These are phyloP conservation scores for Aspergillus nomiae DNA, from an alignment of 2,329 filamentous ascomycete genomes.

Conservation along the genomic window DNA sequence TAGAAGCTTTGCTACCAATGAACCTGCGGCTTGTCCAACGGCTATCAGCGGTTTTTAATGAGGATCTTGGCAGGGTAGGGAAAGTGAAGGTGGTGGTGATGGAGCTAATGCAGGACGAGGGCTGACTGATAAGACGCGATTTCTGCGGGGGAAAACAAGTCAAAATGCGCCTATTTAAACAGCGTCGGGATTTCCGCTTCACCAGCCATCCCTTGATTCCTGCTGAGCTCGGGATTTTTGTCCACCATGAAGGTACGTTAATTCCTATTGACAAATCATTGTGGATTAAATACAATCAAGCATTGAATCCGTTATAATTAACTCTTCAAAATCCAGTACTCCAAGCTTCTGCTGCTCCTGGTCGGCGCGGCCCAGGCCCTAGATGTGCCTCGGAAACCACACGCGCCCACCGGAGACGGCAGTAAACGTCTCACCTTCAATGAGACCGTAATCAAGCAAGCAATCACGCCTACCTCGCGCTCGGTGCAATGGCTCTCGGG, in stretches of 20 bases:
- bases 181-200: not conserved
- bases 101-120: conserved; percentile 1
- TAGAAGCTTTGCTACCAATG: conserved; percentile 4
- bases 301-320: not conserved
- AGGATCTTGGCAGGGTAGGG: not conserved
- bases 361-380: conserved; percentile 34
- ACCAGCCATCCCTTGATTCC: not conserved
- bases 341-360: conserved; percentile 12
- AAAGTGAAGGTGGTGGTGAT: not conserved
- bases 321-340: conserved; percentile 1
- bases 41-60: conserved; percentile 5
- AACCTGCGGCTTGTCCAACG: not conserved
- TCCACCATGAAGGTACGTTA: conserved; percentile 15
- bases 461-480: conserved; percentile 50
- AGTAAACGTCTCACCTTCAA: conserved; percentile 62
- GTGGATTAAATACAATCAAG: not conserved
- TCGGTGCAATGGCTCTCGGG: conserved; percentile 61
- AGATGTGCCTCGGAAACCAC: conserved; percentile 56
- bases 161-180: not conserved
- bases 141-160: not conserved
- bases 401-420: conserved; percentile 59
- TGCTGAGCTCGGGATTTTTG: not conserved
- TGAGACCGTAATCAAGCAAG: conserved; percentile 55
- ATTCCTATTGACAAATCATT: too few relatives aligned
- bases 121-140: not conserved